Evolutionary conservation across 306 rosid species (phyloP).

Genomic region (Cucumis hystrix): DNA sequence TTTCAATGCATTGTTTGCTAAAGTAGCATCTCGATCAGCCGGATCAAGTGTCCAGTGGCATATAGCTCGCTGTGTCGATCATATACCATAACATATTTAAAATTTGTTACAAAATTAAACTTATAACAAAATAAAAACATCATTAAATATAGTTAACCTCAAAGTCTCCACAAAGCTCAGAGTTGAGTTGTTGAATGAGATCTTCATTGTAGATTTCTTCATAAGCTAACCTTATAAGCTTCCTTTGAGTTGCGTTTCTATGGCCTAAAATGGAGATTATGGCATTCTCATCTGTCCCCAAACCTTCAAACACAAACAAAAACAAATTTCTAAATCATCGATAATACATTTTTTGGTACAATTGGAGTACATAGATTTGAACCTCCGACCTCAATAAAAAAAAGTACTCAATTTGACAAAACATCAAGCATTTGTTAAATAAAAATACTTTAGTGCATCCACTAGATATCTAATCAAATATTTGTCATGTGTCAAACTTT

Average conservation of each 20-base stretch:
- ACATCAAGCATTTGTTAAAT: too few species aligned
- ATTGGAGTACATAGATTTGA: too few species aligned
- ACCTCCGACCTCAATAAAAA: too few species aligned
- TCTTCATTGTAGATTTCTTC: slow-evolving; percentile 31
- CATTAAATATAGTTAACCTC: slow-evolving; percentile 9
- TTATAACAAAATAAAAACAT: neutral
- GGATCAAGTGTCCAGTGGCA: slow-evolving; percentile 40
- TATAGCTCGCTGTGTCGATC: slow-evolving; percentile 22
- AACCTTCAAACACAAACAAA: slow-evolving; percentile 19
- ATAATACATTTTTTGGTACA: too few species aligned
- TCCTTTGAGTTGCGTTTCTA: slow-evolving; percentile 34
- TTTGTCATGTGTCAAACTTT: too few species aligned
- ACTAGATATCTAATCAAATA: too few species aligned
- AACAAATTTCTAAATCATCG: neutral
- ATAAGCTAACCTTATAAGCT: slow-evolving; percentile 33
- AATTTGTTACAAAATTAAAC: neutral
- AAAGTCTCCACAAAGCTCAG: slow-evolving; percentile 42
- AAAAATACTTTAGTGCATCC: too few species aligned
- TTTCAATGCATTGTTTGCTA: slow-evolving; percentile 19
- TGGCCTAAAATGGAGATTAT: slow-evolving; percentile 32
- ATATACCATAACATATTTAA: neutral
- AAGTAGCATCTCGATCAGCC: slow-evolving; percentile 36
- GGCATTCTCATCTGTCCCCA: slow-evolving; percentile 34
- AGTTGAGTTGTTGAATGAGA: slow-evolving; percentile 35
- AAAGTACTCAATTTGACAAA: too few species aligned